A percentile compares a stretch with the other conserved stretches of the same genome.
Evolutionary conservation across 192 early-diverging fungal genomes (phyloP).

Genomic region (Phycomyces nitens): DNA sequence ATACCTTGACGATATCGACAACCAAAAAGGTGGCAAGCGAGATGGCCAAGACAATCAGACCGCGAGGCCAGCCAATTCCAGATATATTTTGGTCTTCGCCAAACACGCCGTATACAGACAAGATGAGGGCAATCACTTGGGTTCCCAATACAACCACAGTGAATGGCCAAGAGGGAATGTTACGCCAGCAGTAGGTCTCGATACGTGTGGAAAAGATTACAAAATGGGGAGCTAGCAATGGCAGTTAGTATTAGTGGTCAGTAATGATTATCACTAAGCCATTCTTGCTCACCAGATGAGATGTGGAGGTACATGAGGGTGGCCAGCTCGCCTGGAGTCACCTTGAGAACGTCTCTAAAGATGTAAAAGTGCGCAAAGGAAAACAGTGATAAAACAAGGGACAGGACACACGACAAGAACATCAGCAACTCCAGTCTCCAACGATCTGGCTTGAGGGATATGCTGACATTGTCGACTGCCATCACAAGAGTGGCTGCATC

Average conservation of each 20-base stretch:
- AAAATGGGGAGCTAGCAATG: slow-evolving; percentile 70
- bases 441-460: slow-evolving; percentile 66
- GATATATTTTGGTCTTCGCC: slow-evolving; percentile 26
- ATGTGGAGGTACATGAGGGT: slow-evolving; percentile 77
- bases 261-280: no score
- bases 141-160: slow-evolving; percentile 60
- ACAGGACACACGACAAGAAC: slow-evolving; percentile 61
- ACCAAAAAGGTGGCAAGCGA: slow-evolving; percentile 57
- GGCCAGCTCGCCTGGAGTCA: slow-evolving; percentile 33
- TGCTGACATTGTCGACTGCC: slow-evolving; percentile 70
- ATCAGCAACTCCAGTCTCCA: slow-evolving; percentile 69
- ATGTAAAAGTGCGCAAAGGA: slow-evolving; percentile 69
- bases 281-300: slow-evolving; percentile 54
- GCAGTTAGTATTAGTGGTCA: neutral
- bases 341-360: slow-evolving; percentile 38
- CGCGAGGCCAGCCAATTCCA: slow-evolving; percentile 47
- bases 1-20: slow-evolving; percentile 66
- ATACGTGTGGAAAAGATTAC: slow-evolving; percentile 73
- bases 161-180: slow-evolving; percentile 53
- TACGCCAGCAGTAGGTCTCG: slow-evolving; percentile 61
- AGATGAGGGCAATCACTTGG: slow-evolving; percentile 63
- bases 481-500: slow-evolving; percentile 70
- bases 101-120: slow-evolving; percentile 46
- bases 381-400: slow-evolving; percentile 49
- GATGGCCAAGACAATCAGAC: slow-evolving; percentile 47